Evolutionary conservation across 108 stramenopile species (phyloP), one percentile per base, ranked within the genome.

Genomic region (Pinguiococcus pyrenoidosus): DNA sequence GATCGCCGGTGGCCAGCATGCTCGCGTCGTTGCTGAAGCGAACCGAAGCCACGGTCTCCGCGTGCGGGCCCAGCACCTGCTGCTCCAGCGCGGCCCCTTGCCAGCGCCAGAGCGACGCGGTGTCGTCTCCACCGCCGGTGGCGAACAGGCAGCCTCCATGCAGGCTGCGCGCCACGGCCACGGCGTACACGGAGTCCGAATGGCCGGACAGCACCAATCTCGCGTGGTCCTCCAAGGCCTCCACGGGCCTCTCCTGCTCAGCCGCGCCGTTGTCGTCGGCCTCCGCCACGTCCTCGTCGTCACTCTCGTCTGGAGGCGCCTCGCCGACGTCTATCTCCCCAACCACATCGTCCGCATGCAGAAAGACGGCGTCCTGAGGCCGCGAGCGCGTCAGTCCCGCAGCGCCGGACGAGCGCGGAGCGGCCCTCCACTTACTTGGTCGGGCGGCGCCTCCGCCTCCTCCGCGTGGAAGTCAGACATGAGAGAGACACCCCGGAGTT

Each of bases 101-200:
- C 2, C 24, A 47, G 29, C 13, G 3, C 57, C 88, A 85, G 18
- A 87, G 43, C 49, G 76, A 95, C 9, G 83, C 86, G 44, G 66
- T 77, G 72, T 95, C 92, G 48, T 95, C 92, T 4, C 87, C 92
- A 0, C 84, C 89, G 30, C 92, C 92, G 16, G 74, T 77, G 27
- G 82, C 46, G 32, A 87, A 62, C 17, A 56, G 60, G 7, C 78
- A 51, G 1, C 62, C 48, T 0, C 25, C 24, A 23, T 49, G 13
- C 44, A 62, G 48, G 72, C 59, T 43, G 10, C n/a, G n/a, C n/a
- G n/a, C n/a, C n/a, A 72, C 38, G 23, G 73, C 62, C 33, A 51
- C 46, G 32, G 49, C 37, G 45, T 67, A 66, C 21, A 62, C 55
- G 6, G 68, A 39, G 28, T 83, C 75, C 30, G 64, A 68, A 48